A percentile compares a stretch with the other conserved stretches of the same genome.
These are phyloP conservation scores for Blepharisma undulans DNA, from an alignment of 169 alveolate species.

Conservation along the genomic window DNA sequence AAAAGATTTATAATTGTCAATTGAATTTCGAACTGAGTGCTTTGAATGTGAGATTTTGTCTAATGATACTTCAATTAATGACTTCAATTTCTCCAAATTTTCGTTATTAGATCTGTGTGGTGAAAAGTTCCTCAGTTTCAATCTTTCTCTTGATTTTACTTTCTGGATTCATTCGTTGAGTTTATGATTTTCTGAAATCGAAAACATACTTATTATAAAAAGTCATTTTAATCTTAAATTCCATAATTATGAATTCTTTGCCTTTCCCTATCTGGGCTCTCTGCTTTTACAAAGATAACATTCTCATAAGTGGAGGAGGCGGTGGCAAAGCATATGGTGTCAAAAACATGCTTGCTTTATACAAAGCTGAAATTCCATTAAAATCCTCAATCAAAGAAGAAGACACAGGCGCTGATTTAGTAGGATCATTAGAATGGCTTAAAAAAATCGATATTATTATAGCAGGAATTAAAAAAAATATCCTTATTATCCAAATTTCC, in stretches of 20 bases:
- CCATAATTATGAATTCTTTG: background rate
- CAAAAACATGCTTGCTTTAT: conserved; percentile 2
- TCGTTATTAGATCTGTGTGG: background rate
- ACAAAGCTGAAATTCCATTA: background rate
- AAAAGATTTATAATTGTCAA: background rate
- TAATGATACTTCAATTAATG: background rate
- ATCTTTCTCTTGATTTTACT: background rate
- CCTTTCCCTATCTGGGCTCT: conserved; percentile 35
- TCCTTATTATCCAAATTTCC: background rate
- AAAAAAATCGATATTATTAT: background rate
- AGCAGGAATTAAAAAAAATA: background rate
- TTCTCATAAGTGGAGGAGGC: conserved; percentile 41
- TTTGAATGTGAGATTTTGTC: background rate
- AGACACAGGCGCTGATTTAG: conserved; percentile 25
- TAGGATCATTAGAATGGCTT: background rate
- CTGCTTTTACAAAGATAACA: conserved; percentile 1
- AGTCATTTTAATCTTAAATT: background rate
- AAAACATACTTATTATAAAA: background rate
- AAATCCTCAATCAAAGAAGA: background rate
- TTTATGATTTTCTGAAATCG: background rate
- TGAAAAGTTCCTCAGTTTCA: background rate
- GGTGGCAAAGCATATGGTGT: conserved; percentile 38
- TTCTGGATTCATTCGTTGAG: background rate
- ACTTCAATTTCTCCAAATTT: background rate
- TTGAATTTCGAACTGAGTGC: background rate